These are phyloP conservation scores for Chaetomiaceae sp. DNA, from an alignment of 2,329 filamentous ascomycete genomes.

Conservation along the genomic window DNA sequence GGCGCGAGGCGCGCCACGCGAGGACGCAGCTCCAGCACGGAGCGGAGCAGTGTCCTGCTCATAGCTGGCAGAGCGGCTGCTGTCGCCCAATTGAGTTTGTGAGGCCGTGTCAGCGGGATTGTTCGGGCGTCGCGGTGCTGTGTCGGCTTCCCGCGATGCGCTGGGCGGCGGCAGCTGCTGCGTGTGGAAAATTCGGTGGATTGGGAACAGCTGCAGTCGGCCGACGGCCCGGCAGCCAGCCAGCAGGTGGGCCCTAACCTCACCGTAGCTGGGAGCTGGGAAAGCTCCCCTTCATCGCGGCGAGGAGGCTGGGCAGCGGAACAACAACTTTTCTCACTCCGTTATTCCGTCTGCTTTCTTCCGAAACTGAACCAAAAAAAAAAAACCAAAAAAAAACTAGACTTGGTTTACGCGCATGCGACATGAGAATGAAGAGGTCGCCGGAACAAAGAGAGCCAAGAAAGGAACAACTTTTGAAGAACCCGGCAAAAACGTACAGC, in stretches of 20 bases:
- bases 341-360: too few relatives aligned
- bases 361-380: too few relatives aligned
- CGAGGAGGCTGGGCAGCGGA: not conserved
- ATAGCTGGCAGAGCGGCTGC: conserved; percentile 30
- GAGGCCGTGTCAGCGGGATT: not conserved
- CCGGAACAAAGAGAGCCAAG: too few relatives aligned
- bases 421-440: too few relatives aligned
- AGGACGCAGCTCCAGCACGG: conserved; percentile 54
- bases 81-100: conserved; percentile 6
- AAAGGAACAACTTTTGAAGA: too few relatives aligned
- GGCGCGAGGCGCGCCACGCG: conserved; percentile 40
- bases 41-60: conserved; percentile 58
- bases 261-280: too few relatives aligned
- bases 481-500: too few relatives aligned
- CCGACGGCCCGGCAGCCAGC: not conserved
- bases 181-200: conserved; percentile 13
- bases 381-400: too few relatives aligned
- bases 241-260: not conserved
- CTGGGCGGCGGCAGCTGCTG: conserved; percentile 2
- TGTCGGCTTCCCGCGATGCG: conserved; percentile 14
- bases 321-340: too few relatives aligned
- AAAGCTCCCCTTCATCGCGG: not conserved
- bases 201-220: conserved; percentile 3
- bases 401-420: too few relatives aligned
- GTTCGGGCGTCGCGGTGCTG: conserved; percentile 5